These are phyloP conservation scores for Scenedesmus sp. DNA, from an alignment of 163 green algal genomes.

Conservation along the genomic window DNA sequence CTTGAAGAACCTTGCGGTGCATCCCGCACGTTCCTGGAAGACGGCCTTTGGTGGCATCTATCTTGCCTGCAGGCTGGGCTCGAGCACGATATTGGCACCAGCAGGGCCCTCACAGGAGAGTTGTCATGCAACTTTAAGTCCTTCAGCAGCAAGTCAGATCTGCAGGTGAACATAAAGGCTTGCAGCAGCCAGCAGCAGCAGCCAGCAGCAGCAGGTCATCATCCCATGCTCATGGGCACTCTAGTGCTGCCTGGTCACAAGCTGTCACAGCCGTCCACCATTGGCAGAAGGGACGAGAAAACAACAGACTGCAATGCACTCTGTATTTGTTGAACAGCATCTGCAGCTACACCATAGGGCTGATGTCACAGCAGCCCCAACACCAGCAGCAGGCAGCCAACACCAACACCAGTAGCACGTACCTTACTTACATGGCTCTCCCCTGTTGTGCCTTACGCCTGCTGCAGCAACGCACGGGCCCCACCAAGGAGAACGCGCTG, in stretches of 20 bases:
- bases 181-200: not conserved
- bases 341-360: too few species aligned
- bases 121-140: not conserved
- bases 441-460: not conserved
- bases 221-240: too few species aligned
- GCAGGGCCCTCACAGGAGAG: not conserved
- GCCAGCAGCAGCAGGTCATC: not conserved
- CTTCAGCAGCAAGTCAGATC: not conserved
- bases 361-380: not conserved
- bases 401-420: not conserved
- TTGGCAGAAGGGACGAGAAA: too few species aligned
- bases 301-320: too few species aligned
- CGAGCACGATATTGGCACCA: not conserved
- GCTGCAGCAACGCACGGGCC: conserved; percentile 26
- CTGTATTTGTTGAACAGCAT: too few species aligned
- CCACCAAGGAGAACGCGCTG: conserved; percentile 23
- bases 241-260: too few species aligned
- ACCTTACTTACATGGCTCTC: too few species aligned
- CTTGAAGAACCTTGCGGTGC: too few species aligned
- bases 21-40: too few species aligned
- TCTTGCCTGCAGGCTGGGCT: not conserved
- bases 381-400: not conserved
- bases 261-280: too few species aligned
- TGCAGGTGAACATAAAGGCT: not conserved
- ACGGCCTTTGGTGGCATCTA: too few species aligned